These are phyloP conservation scores for Pholiota adiposa DNA, from an alignment of 1,284 basidiomycete species.

Conservation along the genomic window DNA sequence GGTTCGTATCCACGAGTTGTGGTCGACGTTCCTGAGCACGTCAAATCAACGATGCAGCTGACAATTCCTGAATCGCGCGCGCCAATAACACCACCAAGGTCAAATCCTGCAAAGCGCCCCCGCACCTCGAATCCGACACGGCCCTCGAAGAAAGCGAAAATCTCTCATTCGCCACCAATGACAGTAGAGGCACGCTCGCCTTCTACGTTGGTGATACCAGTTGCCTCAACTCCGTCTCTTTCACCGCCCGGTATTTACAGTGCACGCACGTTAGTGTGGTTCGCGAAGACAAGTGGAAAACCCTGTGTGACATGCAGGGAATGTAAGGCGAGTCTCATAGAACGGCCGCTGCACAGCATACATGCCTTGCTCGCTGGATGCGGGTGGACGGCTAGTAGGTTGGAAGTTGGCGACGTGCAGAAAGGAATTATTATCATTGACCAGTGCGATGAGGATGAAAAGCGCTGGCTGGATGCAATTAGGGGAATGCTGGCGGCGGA, in stretches of 20 bases:
- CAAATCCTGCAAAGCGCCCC: not conserved
- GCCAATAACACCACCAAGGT: not conserved
- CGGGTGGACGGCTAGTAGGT: conserved; percentile 31
- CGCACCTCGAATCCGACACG: not conserved
- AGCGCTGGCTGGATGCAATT: conserved; percentile 14
- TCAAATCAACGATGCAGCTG: not conserved
- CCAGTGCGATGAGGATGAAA: conserved; percentile 27
- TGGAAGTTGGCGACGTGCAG: conserved; percentile 19
- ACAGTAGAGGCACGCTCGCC: not conserved
- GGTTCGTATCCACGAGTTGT: too few relatives aligned
- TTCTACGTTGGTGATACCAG: not conserved
- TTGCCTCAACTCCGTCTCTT: not conserved
- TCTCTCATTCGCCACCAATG: not conserved
- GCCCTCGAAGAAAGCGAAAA: not conserved
- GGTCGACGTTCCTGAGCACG: not conserved
- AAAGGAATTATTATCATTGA: conserved; percentile 43
- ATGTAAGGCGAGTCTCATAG: conserved; percentile 29
- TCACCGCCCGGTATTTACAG: not conserved
- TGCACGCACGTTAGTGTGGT: conserved; percentile 12
- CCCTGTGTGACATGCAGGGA: conserved; percentile 19
- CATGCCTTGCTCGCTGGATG: conserved; percentile 43
- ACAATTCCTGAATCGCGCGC: not conserved
- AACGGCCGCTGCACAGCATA: conserved; percentile 35
- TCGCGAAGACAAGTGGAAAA: conserved; percentile 13
- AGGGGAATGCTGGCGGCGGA: conserved; percentile 11